Evolutionary conservation across 495 filamentous ascomycete species (phyloP), one percentile per base, ranked within the genome.

Genomic region (Hypoxylon lenormandii): DNA sequence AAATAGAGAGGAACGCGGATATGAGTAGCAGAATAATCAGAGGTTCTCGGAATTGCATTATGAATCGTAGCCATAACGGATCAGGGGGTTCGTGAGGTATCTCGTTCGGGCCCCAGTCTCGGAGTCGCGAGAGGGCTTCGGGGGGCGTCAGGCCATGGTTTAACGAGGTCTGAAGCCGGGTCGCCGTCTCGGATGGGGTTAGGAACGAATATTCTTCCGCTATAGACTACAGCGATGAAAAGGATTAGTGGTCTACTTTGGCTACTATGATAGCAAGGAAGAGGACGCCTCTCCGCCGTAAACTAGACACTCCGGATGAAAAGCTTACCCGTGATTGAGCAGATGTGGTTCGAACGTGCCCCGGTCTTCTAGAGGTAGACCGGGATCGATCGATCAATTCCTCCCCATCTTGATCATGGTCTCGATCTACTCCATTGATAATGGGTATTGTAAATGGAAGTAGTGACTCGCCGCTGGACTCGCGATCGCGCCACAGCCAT

Each of bases 31-130:
- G 87, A 10, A 98, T 78, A 43, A 89, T 89, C 37, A 99, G 89
- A 33, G 97, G 87, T 74, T 99, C 95, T 70, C 92, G 90, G 79
- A 99, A 99, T 75, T 99, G 95, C 78, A 96, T 94, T 68, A 97
- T 77, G 72, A 99, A 99, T 55, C 94, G 91, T 26, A 97, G 79
- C 91, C 95, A 98, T 52, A 97, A 79, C 13, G 95, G 93, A 80
- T 99, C 95, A 4, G 94, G 92, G 62, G 93, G 90, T 57, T 96
- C 92, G 69, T 94, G 92, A 5, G 94, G 92, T 45, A 99, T 89
- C 78, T 99, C 95, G 75, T 99, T 99, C 8, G 91, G 88, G 21
- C 95, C 95, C 84, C 95, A 85, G 57, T 89, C 87, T 60, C 88
- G 85, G 26, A 97, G 81, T 58, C 94, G 88, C 23, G 90, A 81